Base-by-base conservation (phyloP, 2,329 filamentous ascomycete species). In the Fusarium veterinarium region DNA sequence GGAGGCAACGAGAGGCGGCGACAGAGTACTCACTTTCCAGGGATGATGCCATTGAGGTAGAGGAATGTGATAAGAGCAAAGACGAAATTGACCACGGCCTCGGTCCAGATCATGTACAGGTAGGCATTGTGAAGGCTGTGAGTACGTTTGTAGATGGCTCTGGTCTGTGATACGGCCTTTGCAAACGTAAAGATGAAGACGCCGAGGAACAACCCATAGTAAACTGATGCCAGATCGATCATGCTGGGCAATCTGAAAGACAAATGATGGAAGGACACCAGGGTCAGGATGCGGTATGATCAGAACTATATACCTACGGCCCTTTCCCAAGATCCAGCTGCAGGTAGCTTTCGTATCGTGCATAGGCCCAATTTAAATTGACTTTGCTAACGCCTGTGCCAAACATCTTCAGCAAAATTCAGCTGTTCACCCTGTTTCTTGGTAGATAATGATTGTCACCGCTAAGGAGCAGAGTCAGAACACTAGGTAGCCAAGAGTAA, bases 91-190 rank as follows among this genome's bases (percentile, higher is more conserved):
- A 77, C 76, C 13, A 71, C 11, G 2, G 69, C 59, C 61, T 79
- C 77, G 3, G 49, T 37, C 77, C 77, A 79, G 25, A 79, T 76
- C 75, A 79, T 75, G 33, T 75, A 78, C 3, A 79, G 48, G 35
- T 79, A 79, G 12, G 64, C 64, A 56, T 75, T 77, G 20, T 57
- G 68, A 42, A 71, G 58, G 48, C 30, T 72, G 56, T 59, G 69
- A 11, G 55, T 75, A 23, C 57, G 60, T 42, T 37, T 74, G 23
- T 57, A 74, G 19, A 79, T 78, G 2, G 67, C 64, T 14, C 67
- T 59, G 1, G 75, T 77, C 53, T 79, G 77, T 7, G 66, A 53
- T 3, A 72, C 38, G 6, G 73, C 71, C 28, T 79, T 78, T 30
- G 67, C 46, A 31, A 78, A 56, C 6, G 77, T 74, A 12, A 79